A percentile compares a stretch with the other conserved stretches of the same genome.
Evolutionary conservation across 352 stramenopile genomes (phyloP).

Genomic region (Halophytophthora batemanensis): DNA sequence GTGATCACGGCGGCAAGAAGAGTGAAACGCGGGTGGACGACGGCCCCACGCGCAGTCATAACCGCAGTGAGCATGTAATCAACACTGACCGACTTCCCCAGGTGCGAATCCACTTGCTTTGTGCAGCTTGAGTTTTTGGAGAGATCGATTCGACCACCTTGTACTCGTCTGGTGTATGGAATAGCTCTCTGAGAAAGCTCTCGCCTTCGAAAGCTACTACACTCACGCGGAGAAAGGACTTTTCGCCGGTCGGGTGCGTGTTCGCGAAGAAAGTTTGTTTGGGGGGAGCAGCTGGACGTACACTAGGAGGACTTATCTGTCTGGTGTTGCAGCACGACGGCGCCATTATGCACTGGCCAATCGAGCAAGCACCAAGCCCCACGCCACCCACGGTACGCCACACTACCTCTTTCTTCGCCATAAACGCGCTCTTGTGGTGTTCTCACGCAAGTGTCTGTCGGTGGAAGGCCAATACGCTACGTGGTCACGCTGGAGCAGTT

Average conservation of each 20-base stretch:
- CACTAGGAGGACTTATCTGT: slow-evolving; percentile 1
- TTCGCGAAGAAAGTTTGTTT: background rate
- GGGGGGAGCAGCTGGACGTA: background rate
- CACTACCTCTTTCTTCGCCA: background rate
- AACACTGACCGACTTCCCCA: slow-evolving; percentile 14
- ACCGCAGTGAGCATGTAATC: slow-evolving; percentile 18
- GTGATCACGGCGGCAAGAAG: slow-evolving; percentile 1
- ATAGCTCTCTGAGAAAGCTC: slow-evolving; percentile 30
- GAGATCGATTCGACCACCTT: too few species aligned
- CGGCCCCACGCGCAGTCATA: slow-evolving; percentile 1
- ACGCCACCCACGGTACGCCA: slow-evolving; percentile 40
- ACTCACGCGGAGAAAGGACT: slow-evolving; percentile 41
- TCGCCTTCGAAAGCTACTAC: slow-evolving; percentile 45
- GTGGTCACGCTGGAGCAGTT: slow-evolving; percentile 50
- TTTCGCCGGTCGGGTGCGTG: slow-evolving; percentile 55
- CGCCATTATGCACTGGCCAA: slow-evolving; percentile 54
- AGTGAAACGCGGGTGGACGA: slow-evolving; percentile 3
- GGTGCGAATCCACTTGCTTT: slow-evolving; percentile 12
- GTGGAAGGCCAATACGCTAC: slow-evolving; percentile 39
- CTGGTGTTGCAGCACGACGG: slow-evolving; percentile 46
- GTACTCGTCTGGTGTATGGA: background rate
- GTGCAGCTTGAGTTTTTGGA: too few species aligned
- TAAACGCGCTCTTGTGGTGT: background rate
- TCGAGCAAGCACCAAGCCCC: slow-evolving; percentile 40
- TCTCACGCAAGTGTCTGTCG: background rate